Base-by-base conservation (phyloP, 176 grass and related monocot species). In the Aegilops speltoides region DNA sequence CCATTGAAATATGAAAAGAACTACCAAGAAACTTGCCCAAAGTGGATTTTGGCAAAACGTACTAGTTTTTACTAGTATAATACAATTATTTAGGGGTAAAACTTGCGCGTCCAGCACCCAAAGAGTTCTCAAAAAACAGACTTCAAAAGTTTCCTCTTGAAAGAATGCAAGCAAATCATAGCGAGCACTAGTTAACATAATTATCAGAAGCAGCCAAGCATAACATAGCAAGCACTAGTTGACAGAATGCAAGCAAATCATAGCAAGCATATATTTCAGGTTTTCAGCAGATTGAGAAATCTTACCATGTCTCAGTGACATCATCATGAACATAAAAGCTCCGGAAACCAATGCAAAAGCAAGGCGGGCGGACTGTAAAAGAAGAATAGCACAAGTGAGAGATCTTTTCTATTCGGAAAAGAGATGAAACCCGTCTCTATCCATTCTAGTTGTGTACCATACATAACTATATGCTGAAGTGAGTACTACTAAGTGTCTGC, bases 271-370 rank as follows among this genome's bases (percentile, higher is more conserved):
- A 59, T 72, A 52, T 46, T 83, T 83, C 29, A 68, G 40, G 61
- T 37, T 31, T 78, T 83, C 31, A 68, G 31, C 48, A 75, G 48
- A 65, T 22, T 50, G 32, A 88, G 37, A 79, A 73, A 89, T 66
- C 60, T 81, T 56, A 98, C 96, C 96, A 89, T 95, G 86, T 82
- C 73, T 82, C 75, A 98, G 81, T 37, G 96, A 95, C 68, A 95
- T 87, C 50, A 94, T 80, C 79, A 94, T 86, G 68, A 95, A 94
- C 25, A 95, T 66, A 91, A 98, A 24, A 79, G 87, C 85, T 73
- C 85, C 83, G 61, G 92, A 71, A 88, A 92, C 79, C 80, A 98
- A 45, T 64, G 78, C 78, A 50, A 93, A 95, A 83, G 96, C 93
- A 78, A 98, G 79, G 20, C 86, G 86, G 40, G 93, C 93, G 24